A percentile compares a stretch with the other conserved stretches of the same genome.
Conservation (phyloP, 1,284 basidiomycete genomes). For the Apiotrichum domesticum region DNA sequence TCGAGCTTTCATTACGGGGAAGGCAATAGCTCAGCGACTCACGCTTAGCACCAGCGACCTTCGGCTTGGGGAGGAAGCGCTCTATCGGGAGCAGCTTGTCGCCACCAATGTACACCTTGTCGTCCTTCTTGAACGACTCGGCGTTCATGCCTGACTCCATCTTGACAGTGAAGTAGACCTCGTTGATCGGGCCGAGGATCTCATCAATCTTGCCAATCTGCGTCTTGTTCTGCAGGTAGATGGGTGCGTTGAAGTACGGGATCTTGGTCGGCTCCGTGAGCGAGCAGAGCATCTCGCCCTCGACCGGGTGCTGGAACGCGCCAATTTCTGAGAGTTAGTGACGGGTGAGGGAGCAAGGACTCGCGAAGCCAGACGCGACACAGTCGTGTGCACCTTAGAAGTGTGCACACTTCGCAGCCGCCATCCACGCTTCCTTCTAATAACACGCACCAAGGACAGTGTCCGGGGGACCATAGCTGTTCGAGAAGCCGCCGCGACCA, state of each 20-base stretch:
- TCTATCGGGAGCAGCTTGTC: slow-evolving; percentile 97
- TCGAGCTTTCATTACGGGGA: no score
- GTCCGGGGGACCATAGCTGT: slow-evolving; percentile 72
- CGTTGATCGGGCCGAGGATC: slow-evolving; percentile 82
- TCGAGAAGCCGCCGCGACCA: slow-evolving; percentile 56
- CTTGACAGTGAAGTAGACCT: slow-evolving; percentile 97
- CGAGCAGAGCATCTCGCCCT: slow-evolving; percentile 96
- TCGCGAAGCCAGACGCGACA: neutral
- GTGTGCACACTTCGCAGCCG: neutral
- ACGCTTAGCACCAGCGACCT: slow-evolving; percentile 64
- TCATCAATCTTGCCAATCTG: slow-evolving; percentile 90
- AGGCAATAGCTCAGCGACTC: slow-evolving; percentile 20
- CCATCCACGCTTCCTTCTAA: neutral
- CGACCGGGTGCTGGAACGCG: slow-evolving; percentile 85
- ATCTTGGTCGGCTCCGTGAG: slow-evolving; percentile 82
- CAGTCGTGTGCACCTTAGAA: no score
- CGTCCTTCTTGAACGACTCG: slow-evolving; percentile 90
- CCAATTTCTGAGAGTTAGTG: slow-evolving; percentile 62
- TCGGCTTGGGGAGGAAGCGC: slow-evolving; percentile 95
- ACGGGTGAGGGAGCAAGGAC: neutral
- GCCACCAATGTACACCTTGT: slow-evolving; percentile 93
- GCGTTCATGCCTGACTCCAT: slow-evolving; percentile 96
- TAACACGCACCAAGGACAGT: slow-evolving; percentile 62
- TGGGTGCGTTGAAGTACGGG: slow-evolving; percentile 98
- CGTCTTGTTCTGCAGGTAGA: slow-evolving; percentile 97